Evolutionary conservation across 805 yeast genomes (phyloP).

Genomic region (Debaryomyces maramus): DNA sequence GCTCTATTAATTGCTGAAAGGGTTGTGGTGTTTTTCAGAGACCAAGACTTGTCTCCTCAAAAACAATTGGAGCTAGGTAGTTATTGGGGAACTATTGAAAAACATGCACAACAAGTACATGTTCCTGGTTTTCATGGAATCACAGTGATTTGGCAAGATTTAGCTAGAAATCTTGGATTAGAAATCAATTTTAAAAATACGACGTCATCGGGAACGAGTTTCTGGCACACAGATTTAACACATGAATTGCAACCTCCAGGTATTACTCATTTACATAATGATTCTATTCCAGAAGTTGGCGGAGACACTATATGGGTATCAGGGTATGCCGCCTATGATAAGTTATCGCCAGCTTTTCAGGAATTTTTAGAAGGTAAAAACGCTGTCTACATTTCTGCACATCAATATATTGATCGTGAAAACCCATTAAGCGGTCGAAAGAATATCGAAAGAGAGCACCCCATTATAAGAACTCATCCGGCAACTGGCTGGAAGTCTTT

Average conservation of each 20-base stretch:
- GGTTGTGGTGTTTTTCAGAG: conserved; percentile 31
- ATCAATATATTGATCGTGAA: conserved; percentile 42
- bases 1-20: conserved; percentile 31
- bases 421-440: conserved; percentile 49
- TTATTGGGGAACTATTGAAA: conserved; percentile 28
- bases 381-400: conserved; percentile 45
- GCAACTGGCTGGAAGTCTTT: conserved; percentile 63
- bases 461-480: conserved; percentile 63
- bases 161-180: conserved; percentile 23
- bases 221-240: conserved; percentile 39
- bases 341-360: conserved; percentile 51
- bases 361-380: conserved; percentile 53
- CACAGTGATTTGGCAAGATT: conserved; percentile 44
- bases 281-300: conserved; percentile 46
- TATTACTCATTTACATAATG: conserved; percentile 38
- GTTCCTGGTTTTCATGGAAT: conserved; percentile 32
- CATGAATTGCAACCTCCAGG: conserved; percentile 40
- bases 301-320: conserved; percentile 61
- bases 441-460: conserved; percentile 57
- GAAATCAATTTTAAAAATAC: conserved; percentile 29
- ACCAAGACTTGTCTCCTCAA: conserved; percentile 33
- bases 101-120: conserved; percentile 28
- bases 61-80: conserved; percentile 29
- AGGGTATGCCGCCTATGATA: conserved; percentile 60
- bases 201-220: conserved; percentile 19